Conservation (phyloP, 2,329 filamentous ascomycete genomes). For the Pezicula carpinea region DNA sequence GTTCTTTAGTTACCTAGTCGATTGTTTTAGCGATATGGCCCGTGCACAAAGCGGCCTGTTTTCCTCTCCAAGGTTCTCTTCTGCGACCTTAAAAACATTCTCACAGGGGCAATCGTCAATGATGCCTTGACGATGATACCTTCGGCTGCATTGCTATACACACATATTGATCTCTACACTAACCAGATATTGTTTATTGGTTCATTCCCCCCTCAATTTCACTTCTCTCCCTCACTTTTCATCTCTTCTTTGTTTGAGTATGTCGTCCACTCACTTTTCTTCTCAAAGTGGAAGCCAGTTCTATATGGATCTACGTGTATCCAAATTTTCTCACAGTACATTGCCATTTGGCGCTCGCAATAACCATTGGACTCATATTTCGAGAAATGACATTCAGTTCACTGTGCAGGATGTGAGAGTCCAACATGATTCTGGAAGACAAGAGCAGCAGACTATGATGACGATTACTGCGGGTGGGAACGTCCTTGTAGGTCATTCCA, state of each 20-base stretch:
- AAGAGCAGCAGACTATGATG: slow-evolving; percentile 23
- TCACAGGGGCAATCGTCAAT: too few species aligned
- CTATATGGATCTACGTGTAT: slow-evolving; percentile 19
- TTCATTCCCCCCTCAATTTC: too few species aligned
- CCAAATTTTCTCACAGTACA: slow-evolving; percentile 27
- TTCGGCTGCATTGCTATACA: too few species aligned
- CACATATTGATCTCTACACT: too few species aligned
- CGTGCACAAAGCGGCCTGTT: too few species aligned
- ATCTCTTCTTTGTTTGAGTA: not conserved
- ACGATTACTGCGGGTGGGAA: slow-evolving; percentile 36
- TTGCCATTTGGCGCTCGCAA: slow-evolving; percentile 13
- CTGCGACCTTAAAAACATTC: too few species aligned
- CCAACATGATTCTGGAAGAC: slow-evolving; percentile 15
- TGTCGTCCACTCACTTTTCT: slow-evolving; percentile 13
- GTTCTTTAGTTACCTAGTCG: too few species aligned
- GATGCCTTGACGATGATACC: too few species aligned
- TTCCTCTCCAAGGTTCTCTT: too few species aligned
- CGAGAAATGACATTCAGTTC: slow-evolving; percentile 22
- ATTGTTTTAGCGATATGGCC: too few species aligned
- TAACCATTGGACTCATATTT: slow-evolving; percentile 26
- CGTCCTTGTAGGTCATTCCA: slow-evolving; percentile 31
- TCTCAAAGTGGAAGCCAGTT: slow-evolving; percentile 13
- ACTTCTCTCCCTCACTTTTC: not conserved
- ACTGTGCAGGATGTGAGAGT: slow-evolving; percentile 19
- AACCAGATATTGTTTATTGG: too few species aligned